Conservation (phyloP, 1,284 basidiomycete genomes). For the Thecaphora thlaspeos region DNA sequence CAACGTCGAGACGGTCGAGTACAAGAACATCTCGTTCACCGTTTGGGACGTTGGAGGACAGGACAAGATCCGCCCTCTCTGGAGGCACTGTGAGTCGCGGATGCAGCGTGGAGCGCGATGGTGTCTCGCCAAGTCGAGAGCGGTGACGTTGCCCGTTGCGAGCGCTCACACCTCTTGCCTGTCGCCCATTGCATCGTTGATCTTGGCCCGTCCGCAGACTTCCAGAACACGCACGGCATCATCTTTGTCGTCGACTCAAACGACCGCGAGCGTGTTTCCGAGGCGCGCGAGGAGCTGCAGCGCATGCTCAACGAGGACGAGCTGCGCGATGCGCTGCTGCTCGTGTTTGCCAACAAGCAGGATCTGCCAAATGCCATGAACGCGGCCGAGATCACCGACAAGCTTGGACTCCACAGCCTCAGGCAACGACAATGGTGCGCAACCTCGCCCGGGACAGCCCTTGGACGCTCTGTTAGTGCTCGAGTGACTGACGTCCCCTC, state of each 20-base stretch:
- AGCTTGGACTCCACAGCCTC: slow-evolving; percentile 94
- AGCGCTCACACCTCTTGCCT: not conserved
- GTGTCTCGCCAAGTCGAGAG: too few relatives aligned
- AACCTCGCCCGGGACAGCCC: too few relatives aligned
- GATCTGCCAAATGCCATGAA: slow-evolving; percentile 99
- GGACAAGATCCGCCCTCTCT: slow-evolving; percentile 75
- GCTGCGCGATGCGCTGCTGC: slow-evolving; percentile 93
- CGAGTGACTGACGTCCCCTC: not conserved
- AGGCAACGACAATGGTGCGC: slow-evolving; percentile 71
- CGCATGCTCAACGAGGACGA: slow-evolving; percentile 99
- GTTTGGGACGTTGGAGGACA: slow-evolving; percentile 97
- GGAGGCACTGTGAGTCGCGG: slow-evolving; percentile 93
- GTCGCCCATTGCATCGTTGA: not conserved
- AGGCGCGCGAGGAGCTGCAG: slow-evolving; percentile 98
- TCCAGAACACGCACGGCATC: slow-evolving; percentile 99
- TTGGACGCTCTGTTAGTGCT: not conserved
- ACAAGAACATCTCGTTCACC: slow-evolving; percentile 99
- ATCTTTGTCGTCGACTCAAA: slow-evolving; percentile 99
- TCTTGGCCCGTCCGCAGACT: slow-evolving; percentile 67
- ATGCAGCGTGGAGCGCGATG: too few relatives aligned
- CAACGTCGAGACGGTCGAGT: slow-evolving; percentile 94
- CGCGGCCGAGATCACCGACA: slow-evolving; percentile 98
- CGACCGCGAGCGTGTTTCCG: slow-evolving; percentile 98
- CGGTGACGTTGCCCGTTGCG: too few relatives aligned
- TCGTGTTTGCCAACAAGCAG: slow-evolving; percentile 99